Percentiles rank a stretch among this genome's conserved stretches.
These are phyloP conservation scores for Ceratobasidium sp. DNA, from an alignment of 1,284 basidiomycete species.

Conservation along the genomic window DNA sequence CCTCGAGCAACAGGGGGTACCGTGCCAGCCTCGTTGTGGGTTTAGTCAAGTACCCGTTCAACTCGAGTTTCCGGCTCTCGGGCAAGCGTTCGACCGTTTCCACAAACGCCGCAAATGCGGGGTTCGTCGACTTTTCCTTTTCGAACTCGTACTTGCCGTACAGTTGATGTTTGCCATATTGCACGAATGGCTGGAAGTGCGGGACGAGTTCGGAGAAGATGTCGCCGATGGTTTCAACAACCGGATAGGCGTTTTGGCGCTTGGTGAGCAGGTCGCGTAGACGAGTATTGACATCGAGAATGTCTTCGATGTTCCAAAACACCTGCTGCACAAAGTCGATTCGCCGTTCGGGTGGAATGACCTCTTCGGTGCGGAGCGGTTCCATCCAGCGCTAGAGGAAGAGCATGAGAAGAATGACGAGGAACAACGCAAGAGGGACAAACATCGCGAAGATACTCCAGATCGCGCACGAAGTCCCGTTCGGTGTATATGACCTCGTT, in stretches of 20 bases:
- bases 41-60: conserved; percentile 98
- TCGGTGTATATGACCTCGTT: conserved; percentile 99
- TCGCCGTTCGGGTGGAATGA: conserved; percentile 78
- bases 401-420: neutral
- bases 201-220: conserved; percentile 89
- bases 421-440: conserved; percentile 1
- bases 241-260: conserved; percentile 91
- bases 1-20: conserved; percentile 93
- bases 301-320: conserved; percentile 98
- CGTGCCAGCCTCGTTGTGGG: conserved; percentile 96
- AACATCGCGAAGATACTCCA: conserved; percentile 97
- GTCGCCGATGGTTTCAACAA: conserved; percentile 93
- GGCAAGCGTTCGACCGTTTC: conserved; percentile 92
- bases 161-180: conserved; percentile 95
- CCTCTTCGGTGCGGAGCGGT: conserved; percentile 73
- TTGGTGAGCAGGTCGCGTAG: conserved; percentile 94
- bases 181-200: conserved; percentile 90
- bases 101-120: conserved; percentile 94
- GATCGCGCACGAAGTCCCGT: conserved; percentile 94
- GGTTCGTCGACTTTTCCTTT: conserved; percentile 94
- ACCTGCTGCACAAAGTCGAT: conserved; percentile 92
- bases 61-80: conserved; percentile 93
- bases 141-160: conserved; percentile 99
- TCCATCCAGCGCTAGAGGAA: conserved; percentile 82
- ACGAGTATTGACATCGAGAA: conserved; percentile 88